phyloP scores from a whole-genome alignment of 176 grass and related monocot genomes.

The Triticum urartu region DNA sequence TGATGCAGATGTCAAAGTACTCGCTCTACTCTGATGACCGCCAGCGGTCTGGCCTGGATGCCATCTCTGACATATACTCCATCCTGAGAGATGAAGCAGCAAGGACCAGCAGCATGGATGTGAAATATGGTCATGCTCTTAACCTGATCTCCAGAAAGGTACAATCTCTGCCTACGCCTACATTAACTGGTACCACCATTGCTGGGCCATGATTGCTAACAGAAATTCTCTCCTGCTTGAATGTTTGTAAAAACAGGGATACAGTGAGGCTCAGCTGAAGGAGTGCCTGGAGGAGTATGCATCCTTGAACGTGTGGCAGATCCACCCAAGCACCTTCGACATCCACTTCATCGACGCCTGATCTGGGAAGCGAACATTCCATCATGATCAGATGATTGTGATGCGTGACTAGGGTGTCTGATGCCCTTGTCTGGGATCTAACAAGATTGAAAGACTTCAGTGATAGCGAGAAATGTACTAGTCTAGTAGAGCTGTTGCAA shows the following conservation, averaged over 20 bases:
- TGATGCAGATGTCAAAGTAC: conserved; percentile 99
- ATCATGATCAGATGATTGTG: conserved; percentile 11
- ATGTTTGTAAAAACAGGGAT: conserved; percentile 61
- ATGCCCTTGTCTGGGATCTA: conserved; percentile 1
- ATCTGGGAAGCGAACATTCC: conserved; percentile 3
- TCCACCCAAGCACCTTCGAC: conserved; percentile 91
- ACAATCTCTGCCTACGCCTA: not conserved
- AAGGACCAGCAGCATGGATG: conserved; percentile 77
- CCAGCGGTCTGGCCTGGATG: conserved; percentile 89
- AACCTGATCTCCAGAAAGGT: conserved; percentile 99
- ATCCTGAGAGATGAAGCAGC: conserved; percentile 92
- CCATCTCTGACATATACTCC: conserved; percentile 97
- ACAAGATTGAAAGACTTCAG: conserved; percentile 17
- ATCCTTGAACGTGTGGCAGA: conserved; percentile 97
- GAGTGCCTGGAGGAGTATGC: conserved; percentile 98
- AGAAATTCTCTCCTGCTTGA: not conserved
- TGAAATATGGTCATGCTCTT: conserved; percentile 92
- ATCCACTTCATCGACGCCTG: conserved; percentile 92
- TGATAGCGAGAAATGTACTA: not conserved
- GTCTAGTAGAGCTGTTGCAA: not conserved
- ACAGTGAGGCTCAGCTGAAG: conserved; percentile 94
- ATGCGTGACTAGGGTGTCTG: not conserved
- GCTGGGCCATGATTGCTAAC: not conserved
- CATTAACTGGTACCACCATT: not conserved
- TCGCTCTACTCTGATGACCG: conserved; percentile 88